Base-by-base conservation (phyloP, 371 early-diverging fungal species). In the Gilbertella persicaria region DNA sequence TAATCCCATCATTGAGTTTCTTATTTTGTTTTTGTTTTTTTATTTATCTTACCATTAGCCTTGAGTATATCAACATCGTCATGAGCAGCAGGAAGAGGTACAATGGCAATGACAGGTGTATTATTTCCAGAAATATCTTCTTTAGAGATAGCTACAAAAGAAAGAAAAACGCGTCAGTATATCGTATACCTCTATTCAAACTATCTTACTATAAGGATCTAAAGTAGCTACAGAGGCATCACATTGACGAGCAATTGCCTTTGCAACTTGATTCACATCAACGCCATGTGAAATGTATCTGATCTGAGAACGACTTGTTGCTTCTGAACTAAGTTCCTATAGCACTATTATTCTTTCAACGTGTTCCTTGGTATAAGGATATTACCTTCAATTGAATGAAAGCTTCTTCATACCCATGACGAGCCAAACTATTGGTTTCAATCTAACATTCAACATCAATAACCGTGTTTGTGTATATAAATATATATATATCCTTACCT, bases 221-320 rank as follows among this genome's bases (percentile, higher is more conserved):
- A 73, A 47, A 35, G 50, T 45, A 10, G 70, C 39, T 25, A 73
- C 25, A 30, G 63, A 53, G 33, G 69, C 47, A 23, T 63, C 53
- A 50, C 78, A 78, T 41, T 64, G 57, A 6, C 44, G 35, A 8
- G 69, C 66, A 28, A 78, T 60, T 23, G 25, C 33, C 16, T 51
- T 51, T 8, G 70, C 75, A 48, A 78, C 13, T 13, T 61, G 28
- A 7, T 69, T 25, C 16, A 74, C 50, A 51, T 74, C 59, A 52
- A 78, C 67, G 43, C 64, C 58, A 3, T 54, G 60, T 29, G 64
- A 49, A 43, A 78, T 64, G 24, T 78, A 74, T 43, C 67, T 70
- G 9, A 69, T 51, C 39, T 74, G 66, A 26, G 64, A 49, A 38
- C 58, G 67, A 50, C 67, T 43, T 12, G 44, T 51, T 19, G 71